phyloP scores from a whole-genome alignment of 2,329 filamentous ascomycete species.

The Proliferodiscus dingleyae region DNA sequence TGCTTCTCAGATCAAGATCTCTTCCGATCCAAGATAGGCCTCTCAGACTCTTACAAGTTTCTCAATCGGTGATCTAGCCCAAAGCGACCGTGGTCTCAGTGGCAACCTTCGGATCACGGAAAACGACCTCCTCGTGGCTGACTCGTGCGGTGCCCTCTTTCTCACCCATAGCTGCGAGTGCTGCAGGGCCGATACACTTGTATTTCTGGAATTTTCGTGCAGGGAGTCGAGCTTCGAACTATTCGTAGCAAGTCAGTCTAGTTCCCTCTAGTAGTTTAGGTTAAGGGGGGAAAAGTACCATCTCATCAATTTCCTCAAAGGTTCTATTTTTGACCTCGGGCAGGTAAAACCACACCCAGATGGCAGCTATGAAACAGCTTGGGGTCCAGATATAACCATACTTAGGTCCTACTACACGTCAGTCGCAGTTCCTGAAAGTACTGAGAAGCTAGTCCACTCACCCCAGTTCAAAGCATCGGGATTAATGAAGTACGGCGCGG shows the following conservation, averaged over 20 bases:
- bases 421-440: too few relatives aligned
- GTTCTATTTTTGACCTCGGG: conserved; percentile 75
- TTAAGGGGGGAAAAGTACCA: conserved; percentile 39
- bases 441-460: too few relatives aligned
- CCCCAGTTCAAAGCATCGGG: conserved; percentile 50
- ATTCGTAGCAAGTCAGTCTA: too few relatives aligned
- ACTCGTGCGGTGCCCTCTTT: conserved; percentile 8
- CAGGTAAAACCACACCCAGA: conserved; percentile 54
- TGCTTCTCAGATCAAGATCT: too few relatives aligned
- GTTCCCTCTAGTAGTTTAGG: too few relatives aligned
- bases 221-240: conserved; percentile 35
- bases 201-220: conserved; percentile 41
- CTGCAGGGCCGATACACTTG: conserved; percentile 13
- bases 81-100: conserved; percentile 9
- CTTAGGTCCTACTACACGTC: conserved; percentile 33
- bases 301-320: conserved; percentile 76
- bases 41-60: too few relatives aligned
- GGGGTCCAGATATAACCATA: conserved; percentile 54
- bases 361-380: conserved; percentile 37
- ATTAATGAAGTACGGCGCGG: conserved; percentile 57
- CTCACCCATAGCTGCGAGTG: conserved; percentile 12
- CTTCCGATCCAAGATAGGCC: too few relatives aligned
- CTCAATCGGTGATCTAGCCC: conserved; percentile 47
- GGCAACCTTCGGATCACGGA: conserved; percentile 6
- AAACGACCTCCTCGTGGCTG: conserved; percentile 10